phyloP scores from a whole-genome alignment of 2,329 filamentous ascomycete species.

The Fusarium udum region DNA sequence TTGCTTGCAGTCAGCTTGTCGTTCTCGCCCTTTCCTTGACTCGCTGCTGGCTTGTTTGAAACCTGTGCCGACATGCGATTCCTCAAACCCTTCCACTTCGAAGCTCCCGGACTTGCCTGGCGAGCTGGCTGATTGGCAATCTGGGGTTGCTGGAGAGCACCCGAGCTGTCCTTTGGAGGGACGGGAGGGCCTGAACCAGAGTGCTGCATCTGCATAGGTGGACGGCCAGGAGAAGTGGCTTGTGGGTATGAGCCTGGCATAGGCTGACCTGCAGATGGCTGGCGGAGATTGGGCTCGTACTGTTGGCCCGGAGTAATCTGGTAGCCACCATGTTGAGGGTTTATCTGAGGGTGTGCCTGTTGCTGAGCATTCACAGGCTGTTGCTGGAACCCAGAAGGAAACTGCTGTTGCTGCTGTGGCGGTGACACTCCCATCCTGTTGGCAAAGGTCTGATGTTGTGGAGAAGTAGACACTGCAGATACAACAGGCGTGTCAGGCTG shows the following conservation, averaged over 20 bases:
- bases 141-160: constrained; percentile 9
- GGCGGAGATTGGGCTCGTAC: constrained; percentile 8
- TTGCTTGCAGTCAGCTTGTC: constrained; percentile 42
- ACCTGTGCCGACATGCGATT: constrained; percentile 48
- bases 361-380: constrained; percentile 1
- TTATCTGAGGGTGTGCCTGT: not conserved
- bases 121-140: constrained; percentile 16
- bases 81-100: constrained; percentile 48
- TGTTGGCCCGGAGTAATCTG: constrained; percentile 30
- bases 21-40: constrained; percentile 33
- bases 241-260: constrained; percentile 21
- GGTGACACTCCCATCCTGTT: constrained; percentile 21
- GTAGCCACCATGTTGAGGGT: constrained; percentile 11
- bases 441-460: constrained; percentile 25
- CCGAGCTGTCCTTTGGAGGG: constrained; percentile 21
- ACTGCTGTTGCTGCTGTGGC: constrained; percentile 28
- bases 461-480: constrained; percentile 21
- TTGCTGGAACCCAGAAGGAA: constrained; percentile 10
- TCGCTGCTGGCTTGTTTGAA: constrained; percentile 28
- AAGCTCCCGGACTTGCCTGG: constrained; percentile 37
- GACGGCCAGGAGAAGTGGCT: constrained; percentile 14
- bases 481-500: constrained; percentile 20
- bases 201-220: constrained; percentile 31
- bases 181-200: constrained; percentile 10
- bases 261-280: constrained; percentile 7